phyloP scores from a whole-genome alignment of 495 filamentous ascomycete genomes.

The Thermothielavioides terrestris region DNA sequence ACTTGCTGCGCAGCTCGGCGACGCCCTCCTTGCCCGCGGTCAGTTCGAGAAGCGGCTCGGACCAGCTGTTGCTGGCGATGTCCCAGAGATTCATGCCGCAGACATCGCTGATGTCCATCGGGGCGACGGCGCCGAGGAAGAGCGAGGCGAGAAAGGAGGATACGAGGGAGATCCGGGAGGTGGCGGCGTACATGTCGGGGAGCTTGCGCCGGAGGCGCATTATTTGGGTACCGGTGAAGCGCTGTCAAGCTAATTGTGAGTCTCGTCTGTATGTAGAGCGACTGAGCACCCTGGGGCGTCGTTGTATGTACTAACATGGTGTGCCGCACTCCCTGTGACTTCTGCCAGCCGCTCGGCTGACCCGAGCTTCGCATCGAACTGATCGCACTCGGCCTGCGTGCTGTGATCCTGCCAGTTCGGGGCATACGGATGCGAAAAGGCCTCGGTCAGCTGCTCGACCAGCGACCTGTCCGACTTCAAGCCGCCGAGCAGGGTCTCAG shows the following conservation, averaged over 20 bases:
- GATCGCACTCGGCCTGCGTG: conserved; percentile 84
- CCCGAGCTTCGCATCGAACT: conserved; percentile 67
- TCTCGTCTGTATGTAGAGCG: not conserved
- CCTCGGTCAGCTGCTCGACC: conserved; percentile 58
- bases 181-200: conserved; percentile 70
- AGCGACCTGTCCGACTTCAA: conserved; percentile 53
- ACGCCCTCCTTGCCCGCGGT: conserved; percentile 64
- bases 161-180: conserved; percentile 81
- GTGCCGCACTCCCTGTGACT: conserved; percentile 82
- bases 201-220: conserved; percentile 72
- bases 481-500: conserved; percentile 52
- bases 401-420: conserved; percentile 98
- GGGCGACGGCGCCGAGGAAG: conserved; percentile 76
- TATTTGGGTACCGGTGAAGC: conserved; percentile 97
- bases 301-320: conserved; percentile 87
- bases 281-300: too few species aligned
- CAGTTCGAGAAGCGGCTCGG: conserved; percentile 62
- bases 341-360: conserved; percentile 57
- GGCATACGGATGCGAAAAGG: conserved; percentile 78
- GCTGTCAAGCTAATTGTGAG: conserved; percentile 42
- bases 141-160: conserved; percentile 92
- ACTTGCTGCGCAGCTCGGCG: conserved; percentile 62
- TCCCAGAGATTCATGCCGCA: conserved; percentile 98
- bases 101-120: conserved; percentile 89
- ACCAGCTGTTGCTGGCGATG: conserved; percentile 63